Conservation (phyloP, 2,329 filamentous ascomycete species). For the Ophiocordyceps sinensis region DNA sequence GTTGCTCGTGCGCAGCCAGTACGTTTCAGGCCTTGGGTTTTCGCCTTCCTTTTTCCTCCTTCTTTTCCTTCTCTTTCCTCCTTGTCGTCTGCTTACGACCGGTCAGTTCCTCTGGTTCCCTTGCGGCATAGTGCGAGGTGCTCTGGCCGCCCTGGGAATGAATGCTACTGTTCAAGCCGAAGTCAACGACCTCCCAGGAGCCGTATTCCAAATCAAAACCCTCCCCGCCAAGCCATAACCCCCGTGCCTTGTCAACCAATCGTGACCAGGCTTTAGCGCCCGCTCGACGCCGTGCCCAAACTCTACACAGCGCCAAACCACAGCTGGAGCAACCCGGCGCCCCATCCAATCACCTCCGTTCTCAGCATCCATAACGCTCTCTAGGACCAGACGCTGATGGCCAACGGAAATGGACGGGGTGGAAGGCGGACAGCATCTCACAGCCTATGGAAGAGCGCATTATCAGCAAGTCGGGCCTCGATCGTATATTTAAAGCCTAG, state of each 20-base stretch:
- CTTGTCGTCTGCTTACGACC: constrained; percentile 4
- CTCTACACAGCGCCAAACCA: neutral
- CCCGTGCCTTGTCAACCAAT: neutral
- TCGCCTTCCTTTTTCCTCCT: too few species aligned
- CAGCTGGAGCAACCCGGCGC: neutral
- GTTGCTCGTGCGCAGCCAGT: constrained; percentile 67
- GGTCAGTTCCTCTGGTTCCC: constrained; percentile 87
- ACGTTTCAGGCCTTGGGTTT: constrained; percentile 15
- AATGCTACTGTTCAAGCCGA: constrained; percentile 86
- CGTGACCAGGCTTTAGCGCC: neutral
- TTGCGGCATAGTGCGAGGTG: constrained; percentile 80
- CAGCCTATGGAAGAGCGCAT: constrained; percentile 20
- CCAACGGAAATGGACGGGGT: neutral
- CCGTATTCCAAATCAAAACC: constrained; percentile 93
- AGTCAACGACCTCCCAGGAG: constrained; percentile 69
- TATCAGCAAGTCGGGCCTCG: constrained; percentile 21
- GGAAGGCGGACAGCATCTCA: constrained; percentile 12
- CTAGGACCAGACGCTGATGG: neutral
- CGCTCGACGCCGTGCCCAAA: neutral
- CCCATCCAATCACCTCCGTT: neutral
- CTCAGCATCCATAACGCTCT: neutral
- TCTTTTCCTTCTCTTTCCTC: neutral
- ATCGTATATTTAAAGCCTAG: constrained; percentile 21
- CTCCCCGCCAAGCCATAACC: constrained; percentile 47
- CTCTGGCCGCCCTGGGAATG: constrained; percentile 83